Conservation (phyloP, 2,329 filamentous ascomycete genomes). For the Microcera coccophila region DNA sequence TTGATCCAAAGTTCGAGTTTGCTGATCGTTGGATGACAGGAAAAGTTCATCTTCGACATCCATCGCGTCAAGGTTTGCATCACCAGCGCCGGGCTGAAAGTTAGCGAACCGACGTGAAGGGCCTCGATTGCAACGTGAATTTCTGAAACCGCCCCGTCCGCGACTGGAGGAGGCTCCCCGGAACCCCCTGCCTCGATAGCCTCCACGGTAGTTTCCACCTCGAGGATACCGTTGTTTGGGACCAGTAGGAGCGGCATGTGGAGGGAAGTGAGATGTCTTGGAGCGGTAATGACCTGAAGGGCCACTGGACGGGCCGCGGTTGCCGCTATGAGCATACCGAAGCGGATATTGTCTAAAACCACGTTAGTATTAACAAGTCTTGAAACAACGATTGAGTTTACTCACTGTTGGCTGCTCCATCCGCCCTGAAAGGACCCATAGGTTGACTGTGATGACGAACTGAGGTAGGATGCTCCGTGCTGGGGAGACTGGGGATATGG, state of each 20-base stretch:
- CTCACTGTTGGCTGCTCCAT: conserved; percentile 35
- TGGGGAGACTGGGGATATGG: conserved; percentile 42
- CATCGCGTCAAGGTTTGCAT: conserved; percentile 14
- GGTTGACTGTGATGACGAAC: conserved; percentile 44
- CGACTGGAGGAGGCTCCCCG: conserved; percentile 56
- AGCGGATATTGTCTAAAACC: conserved; percentile 62
- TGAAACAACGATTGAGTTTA: too few species aligned
- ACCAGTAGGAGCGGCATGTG: conserved; percentile 55
- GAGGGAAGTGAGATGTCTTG: conserved; percentile 44
- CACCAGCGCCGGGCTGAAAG: conserved; percentile 13
- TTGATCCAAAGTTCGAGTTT: conserved; percentile 22
- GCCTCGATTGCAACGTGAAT: conserved; percentile 60
- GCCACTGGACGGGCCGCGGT: conserved; percentile 49
- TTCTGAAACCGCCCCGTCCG: conserved; percentile 61
- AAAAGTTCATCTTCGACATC: conserved; percentile 13
- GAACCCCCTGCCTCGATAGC: conserved; percentile 54
- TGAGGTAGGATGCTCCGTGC: conserved; percentile 41
- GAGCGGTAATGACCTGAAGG: conserved; percentile 55
- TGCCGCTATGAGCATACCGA: conserved; percentile 51
- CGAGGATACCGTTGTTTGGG: conserved; percentile 52
- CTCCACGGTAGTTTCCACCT: conserved; percentile 43
- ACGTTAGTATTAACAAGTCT: too few species aligned
- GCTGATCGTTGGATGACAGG: conserved; percentile 24
- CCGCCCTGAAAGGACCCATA: too few species aligned
- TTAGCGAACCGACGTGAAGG: too few species aligned